Conservation (phyloP, 2,329 filamentous ascomycete species). For the Aspergillus spinulosporus region DNA sequence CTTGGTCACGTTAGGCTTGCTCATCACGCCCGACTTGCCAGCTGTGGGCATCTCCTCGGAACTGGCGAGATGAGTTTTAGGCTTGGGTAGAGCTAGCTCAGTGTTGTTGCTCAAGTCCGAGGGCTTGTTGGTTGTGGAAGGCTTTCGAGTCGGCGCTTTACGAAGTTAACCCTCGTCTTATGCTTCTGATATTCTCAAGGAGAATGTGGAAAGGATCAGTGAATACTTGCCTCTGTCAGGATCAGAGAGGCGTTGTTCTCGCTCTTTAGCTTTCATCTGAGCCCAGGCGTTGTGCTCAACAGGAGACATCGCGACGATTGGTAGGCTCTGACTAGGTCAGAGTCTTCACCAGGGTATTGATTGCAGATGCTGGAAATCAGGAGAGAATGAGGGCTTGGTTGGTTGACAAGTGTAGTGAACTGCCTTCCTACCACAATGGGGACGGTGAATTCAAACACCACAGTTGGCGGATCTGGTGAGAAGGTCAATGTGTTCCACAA, state of each 20-base stretch:
- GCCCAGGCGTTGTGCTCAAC: conserved; percentile 31
- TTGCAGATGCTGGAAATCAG: not conserved
- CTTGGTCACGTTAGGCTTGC: conserved; percentile 12
- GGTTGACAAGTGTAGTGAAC: not conserved
- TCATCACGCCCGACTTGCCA: conserved; percentile 1
- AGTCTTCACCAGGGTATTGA: not conserved
- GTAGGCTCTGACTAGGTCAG: not conserved
- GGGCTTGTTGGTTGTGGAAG: conserved; percentile 18
- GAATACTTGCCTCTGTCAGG: conserved; percentile 15
- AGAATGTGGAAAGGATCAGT: not conserved
- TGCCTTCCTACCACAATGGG: not conserved
- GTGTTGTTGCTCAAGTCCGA: conserved; percentile 29
- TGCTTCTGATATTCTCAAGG: too few species aligned
- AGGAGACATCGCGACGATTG: conserved; percentile 17
- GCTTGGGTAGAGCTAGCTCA: conserved; percentile 32
- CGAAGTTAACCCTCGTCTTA: not conserved
- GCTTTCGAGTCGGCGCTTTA: conserved; percentile 3
- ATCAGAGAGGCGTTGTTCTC: conserved; percentile 4
- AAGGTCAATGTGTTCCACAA: not conserved
- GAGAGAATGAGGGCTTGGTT: not conserved
- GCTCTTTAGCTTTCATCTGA: conserved; percentile 23
- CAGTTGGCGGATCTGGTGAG: not conserved
- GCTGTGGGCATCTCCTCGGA: conserved; percentile 2
- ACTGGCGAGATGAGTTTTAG: conserved; percentile 23
- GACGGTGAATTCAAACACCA: not conserved